Evolutionary conservation across 495 filamentous ascomycete species (phyloP).

Genomic region (Daldinia loculata): DNA sequence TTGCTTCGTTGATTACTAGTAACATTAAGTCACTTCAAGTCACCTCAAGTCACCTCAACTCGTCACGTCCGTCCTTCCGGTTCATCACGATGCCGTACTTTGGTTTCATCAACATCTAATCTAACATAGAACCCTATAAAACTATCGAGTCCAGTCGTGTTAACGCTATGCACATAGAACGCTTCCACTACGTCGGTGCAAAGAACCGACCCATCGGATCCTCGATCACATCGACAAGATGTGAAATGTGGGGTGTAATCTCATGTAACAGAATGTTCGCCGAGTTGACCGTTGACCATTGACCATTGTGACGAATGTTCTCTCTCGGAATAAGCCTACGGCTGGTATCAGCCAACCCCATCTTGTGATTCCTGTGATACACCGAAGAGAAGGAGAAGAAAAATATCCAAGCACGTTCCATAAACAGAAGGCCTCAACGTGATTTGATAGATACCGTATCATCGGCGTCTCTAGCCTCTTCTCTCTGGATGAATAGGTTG

Average conservation of each 20-base stretch:
- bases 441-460: conserved; percentile 27
- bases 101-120: conserved; percentile 23
- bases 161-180: conserved; percentile 10
- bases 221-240: conserved; percentile 29
- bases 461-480: conserved; percentile 30
- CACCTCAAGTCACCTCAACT: conserved; percentile 9
- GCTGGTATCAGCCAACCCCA: conserved; percentile 29
- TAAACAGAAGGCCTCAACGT: conserved; percentile 27
- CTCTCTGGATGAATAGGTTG: conserved; percentile 39
- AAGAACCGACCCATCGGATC: conserved; percentile 29
- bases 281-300: conserved; percentile 4
- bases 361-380: conserved; percentile 31
- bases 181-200: conserved; percentile 27
- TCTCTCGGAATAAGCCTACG: conserved; percentile 23
- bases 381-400: conserved; percentile 12
- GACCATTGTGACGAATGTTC: conserved; percentile 19
- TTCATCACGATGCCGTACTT: conserved; percentile 22
- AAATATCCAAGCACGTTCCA: conserved; percentile 16
- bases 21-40: neutral
- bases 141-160: conserved; percentile 7
- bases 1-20: no score
- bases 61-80: conserved; percentile 26
- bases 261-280: conserved; percentile 28
- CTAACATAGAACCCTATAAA: conserved; percentile 17
- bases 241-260: conserved; percentile 34